Evolutionary conservation across 2,329 filamentous ascomycete genomes (phyloP).

Genomic region (Dothiorella sarmentorum): DNA sequence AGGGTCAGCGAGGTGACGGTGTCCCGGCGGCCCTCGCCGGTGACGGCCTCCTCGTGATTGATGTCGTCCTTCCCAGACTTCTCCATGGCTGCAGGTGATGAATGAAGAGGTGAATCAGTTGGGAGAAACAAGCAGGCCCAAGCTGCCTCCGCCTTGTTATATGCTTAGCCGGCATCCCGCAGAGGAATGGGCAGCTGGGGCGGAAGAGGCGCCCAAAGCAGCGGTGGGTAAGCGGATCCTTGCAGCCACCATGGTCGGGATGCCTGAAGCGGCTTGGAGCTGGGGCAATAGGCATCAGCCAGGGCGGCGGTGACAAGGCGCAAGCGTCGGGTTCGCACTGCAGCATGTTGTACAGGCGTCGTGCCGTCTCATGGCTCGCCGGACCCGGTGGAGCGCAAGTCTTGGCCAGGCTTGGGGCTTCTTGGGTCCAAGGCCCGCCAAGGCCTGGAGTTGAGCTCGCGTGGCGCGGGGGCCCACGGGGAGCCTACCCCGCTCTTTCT

Average conservation of each 20-base stretch:
- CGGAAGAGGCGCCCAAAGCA: constrained; percentile 4
- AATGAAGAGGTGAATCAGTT: not conserved
- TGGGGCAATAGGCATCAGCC: constrained; percentile 2
- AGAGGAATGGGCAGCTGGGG: not conserved
- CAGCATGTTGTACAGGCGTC: not conserved
- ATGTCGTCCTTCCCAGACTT: constrained; percentile 20
- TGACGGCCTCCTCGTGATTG: constrained; percentile 24
- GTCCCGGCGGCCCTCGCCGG: constrained; percentile 20
- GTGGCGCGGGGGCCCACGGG: not conserved
- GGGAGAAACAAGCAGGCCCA: not conserved
- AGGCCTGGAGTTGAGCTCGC: not conserved
- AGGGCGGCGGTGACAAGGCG: not conserved
- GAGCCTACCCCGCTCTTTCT: not conserved
- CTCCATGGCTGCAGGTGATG: constrained; percentile 1
- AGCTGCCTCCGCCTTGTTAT: constrained; percentile 7
- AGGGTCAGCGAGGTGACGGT: constrained; percentile 22
- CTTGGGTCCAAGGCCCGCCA: not conserved
- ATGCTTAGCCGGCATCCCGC: not conserved
- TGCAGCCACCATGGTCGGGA: constrained; percentile 1
- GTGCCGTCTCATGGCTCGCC: constrained; percentile 1
- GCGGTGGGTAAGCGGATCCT: not conserved
- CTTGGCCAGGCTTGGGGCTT: not conserved
- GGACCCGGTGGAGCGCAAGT: not conserved
- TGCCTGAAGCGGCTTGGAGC: constrained; percentile 5
- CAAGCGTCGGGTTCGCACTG: not conserved